Percentiles rank a stretch among this genome's conserved stretches.
These are phyloP conservation scores for Dichomitus squalens DNA, from an alignment of 1,284 basidiomycete species.

Conservation along the genomic window DNA sequence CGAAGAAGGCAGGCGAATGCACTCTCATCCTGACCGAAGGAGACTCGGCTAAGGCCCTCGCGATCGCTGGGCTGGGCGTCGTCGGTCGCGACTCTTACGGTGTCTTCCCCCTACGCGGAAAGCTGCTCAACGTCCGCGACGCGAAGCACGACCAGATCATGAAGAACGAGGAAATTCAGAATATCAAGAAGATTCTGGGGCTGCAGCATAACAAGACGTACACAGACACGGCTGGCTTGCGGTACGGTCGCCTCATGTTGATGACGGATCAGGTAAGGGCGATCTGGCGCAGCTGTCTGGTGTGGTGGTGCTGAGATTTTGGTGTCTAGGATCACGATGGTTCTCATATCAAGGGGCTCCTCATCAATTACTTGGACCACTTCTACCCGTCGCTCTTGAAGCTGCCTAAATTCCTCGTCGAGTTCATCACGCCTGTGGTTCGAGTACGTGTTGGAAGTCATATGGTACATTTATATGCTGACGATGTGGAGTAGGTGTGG, in stretches of 20 bases:
- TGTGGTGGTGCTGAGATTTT: background rate
- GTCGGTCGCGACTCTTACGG: constrained; percentile 98
- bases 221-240: constrained; percentile 67
- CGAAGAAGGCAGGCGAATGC: constrained; percentile 79
- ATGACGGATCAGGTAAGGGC: constrained; percentile 94
- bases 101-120: constrained; percentile 97
- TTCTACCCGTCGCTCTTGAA: constrained; percentile 96
- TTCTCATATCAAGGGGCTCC: constrained; percentile 98
- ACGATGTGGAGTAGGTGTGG: constrained; percentile 52
- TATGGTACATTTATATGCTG: background rate
- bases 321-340: constrained; percentile 94
- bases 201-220: constrained; percentile 95
- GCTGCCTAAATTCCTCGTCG: constrained; percentile 92
- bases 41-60: constrained; percentile 97
- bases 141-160: constrained; percentile 95
- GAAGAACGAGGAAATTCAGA: constrained; percentile 97
- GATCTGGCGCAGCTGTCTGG: no score
- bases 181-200: constrained; percentile 98
- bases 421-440: constrained; percentile 99
- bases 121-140: constrained; percentile 97
- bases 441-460: constrained; percentile 58
- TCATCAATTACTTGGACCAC: constrained; percentile 98
- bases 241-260: constrained; percentile 98
- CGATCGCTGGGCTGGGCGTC: constrained; percentile 92
- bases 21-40: constrained; percentile 99